Conservation (phyloP, 176 grass and related monocot species). For the Saccharum officinarum region DNA sequence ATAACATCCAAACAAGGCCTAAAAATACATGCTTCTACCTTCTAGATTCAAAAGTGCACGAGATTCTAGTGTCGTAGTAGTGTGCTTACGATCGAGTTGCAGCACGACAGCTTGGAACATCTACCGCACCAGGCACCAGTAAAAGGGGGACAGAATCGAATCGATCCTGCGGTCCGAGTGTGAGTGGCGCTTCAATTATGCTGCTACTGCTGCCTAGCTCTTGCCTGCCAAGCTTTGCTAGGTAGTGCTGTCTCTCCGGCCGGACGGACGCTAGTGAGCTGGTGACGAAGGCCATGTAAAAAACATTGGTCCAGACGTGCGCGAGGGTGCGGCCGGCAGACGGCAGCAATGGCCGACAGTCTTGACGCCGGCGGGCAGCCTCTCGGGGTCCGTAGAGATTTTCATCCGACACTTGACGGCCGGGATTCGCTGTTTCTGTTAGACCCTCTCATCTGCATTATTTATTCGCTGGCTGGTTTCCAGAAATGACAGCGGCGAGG, state of each 20-base stretch:
- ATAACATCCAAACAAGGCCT: no score
- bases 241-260: not conserved
- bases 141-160: not conserved
- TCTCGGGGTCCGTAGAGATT: conserved; percentile 16
- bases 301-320: not conserved
- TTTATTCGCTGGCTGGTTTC: not conserved
- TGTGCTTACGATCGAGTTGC: conserved; percentile 15
- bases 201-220: conserved; percentile 1
- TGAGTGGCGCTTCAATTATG: conserved; percentile 48
- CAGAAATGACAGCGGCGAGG: not conserved
- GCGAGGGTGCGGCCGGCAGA: not conserved
- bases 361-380: not conserved
- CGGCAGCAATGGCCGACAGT: conserved; percentile 43
- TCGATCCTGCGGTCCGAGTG: conserved; percentile 18
- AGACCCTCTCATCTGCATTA: not conserved
- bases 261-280: not conserved
- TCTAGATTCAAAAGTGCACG: not conserved
- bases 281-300: conserved; percentile 29
- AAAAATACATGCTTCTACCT: not conserved
- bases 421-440: not conserved
- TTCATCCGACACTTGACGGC: conserved; percentile 4
- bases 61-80: not conserved
- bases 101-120: conserved; percentile 12
- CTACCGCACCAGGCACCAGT: conserved; percentile 9
- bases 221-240: conserved; percentile 9